These are phyloP conservation scores for Sporothrix inflata DNA, from an alignment of 2,329 filamentous ascomycete species.

Conservation along the genomic window DNA sequence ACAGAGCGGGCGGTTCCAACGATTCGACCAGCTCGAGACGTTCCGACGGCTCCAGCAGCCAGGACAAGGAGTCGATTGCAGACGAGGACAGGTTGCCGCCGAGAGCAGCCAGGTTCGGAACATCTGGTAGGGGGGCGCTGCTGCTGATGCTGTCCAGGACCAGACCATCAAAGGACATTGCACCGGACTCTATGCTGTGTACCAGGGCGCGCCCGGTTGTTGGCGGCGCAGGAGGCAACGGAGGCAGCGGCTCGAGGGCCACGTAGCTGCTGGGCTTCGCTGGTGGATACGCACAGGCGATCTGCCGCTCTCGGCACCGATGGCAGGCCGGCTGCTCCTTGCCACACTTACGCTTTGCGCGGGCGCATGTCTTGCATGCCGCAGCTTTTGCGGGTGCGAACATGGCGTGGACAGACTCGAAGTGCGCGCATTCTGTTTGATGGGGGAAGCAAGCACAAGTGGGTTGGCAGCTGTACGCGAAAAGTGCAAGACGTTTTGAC, in stretches of 20 bases:
- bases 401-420: background rate
- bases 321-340: conserved; percentile 35
- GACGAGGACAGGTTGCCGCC: background rate
- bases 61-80: background rate
- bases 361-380: conserved; percentile 35
- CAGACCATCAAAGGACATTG: background rate
- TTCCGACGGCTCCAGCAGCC: background rate
- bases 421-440: background rate
- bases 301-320: conserved; percentile 34
- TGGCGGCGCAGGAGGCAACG: background rate
- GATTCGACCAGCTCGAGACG: background rate
- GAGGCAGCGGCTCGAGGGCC: background rate
- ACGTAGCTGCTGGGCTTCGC: conserved; percentile 21
- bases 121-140: background rate
- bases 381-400: conserved; percentile 9
- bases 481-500: background rate
- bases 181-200: background rate
- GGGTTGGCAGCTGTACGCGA: too few relatives aligned
- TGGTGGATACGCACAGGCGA: conserved; percentile 36
- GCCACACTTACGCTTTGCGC: conserved; percentile 36
- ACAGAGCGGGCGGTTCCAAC: background rate
- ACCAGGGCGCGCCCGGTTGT: too few relatives aligned
- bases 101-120: background rate
- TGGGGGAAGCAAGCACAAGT: too few relatives aligned
- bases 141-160: background rate